phyloP scores from a whole-genome alignment of 129 eudicot genomes.

The Flaveria linearis region DNA sequence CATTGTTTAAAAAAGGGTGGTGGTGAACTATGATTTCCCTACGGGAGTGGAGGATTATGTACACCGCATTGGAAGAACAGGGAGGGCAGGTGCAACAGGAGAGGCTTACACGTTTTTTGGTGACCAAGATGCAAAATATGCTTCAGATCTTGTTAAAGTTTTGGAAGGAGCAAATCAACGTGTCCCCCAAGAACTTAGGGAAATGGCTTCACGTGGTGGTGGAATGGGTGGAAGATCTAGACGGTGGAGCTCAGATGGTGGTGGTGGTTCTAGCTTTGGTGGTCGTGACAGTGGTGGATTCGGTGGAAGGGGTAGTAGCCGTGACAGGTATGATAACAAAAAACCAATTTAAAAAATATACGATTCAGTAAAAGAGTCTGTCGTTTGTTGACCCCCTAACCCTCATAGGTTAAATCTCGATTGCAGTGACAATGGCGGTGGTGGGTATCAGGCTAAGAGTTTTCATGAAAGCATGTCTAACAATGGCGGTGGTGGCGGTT shows the following conservation, averaged over 20 bases:
- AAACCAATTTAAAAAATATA: not conserved
- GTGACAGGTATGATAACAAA: slow-evolving; percentile 48
- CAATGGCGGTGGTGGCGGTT: slow-evolving; percentile 40
- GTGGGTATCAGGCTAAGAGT: slow-evolving; percentile 50
- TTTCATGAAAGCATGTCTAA: slow-evolving; percentile 55
- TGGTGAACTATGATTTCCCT: slow-evolving; percentile 92
- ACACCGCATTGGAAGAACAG: slow-evolving; percentile 98
- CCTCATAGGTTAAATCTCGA: slow-evolving; percentile 8
- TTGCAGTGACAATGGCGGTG: slow-evolving; percentile 40
- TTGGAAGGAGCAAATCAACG: slow-evolving; percentile 92
- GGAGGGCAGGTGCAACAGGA: slow-evolving; percentile 99
- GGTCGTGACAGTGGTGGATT: slow-evolving; percentile 59
- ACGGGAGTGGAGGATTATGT: slow-evolving; percentile 97
- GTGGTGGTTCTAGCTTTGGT: slow-evolving; percentile 56
- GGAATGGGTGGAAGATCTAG: slow-evolving; percentile 68
- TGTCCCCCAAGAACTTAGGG: slow-evolving; percentile 77
- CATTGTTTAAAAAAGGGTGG: slow-evolving; percentile 56
- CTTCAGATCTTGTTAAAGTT: slow-evolving; percentile 73
- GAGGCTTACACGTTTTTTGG: slow-evolving; percentile 78
- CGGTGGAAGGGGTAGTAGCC: slow-evolving; percentile 63
- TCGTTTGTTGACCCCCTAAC: not conserved
- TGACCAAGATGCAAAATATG: slow-evolving; percentile 84
- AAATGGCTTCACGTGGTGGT: slow-evolving; percentile 86
- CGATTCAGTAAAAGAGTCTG: not conserved
- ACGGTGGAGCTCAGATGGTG: slow-evolving; percentile 74